A percentile compares a stretch with the other conserved stretches of the same genome.
Conservation (phyloP, 306 rosid species). For the cucumber (Cucumis sativus) region Cucumber_9930_V3 NC_026657.2:27343001-27343500, state of each 20-base stretch:
- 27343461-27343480: not conserved
- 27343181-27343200: slow-evolving; percentile 1
- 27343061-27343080: not conserved
- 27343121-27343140: slow-evolving; percentile 8
- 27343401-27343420: not conserved
- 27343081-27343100: not conserved
- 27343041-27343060: not conserved
- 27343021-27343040: not conserved
- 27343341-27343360: slow-evolving; percentile 16
- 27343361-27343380: not conserved
- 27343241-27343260: slow-evolving; percentile 12
- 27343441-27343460: not conserved
- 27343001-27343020: not conserved
- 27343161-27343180: slow-evolving; percentile 25
- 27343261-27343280: slow-evolving; percentile 4
- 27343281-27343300: slow-evolving; percentile 26
- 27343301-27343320: slow-evolving; percentile 3
- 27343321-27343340: slow-evolving; percentile 13
- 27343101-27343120: not conserved
- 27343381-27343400: not conserved
- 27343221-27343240: not conserved
- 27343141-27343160: slow-evolving; percentile 58
- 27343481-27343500: not conserved
- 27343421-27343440: not conserved
- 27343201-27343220: not conserved